A percentile compares a stretch with the other conserved stretches of the same genome.
phyloP scores from a whole-genome alignment of 2,329 filamentous ascomycete genomes.

The Pseudocercospora musae region DNA sequence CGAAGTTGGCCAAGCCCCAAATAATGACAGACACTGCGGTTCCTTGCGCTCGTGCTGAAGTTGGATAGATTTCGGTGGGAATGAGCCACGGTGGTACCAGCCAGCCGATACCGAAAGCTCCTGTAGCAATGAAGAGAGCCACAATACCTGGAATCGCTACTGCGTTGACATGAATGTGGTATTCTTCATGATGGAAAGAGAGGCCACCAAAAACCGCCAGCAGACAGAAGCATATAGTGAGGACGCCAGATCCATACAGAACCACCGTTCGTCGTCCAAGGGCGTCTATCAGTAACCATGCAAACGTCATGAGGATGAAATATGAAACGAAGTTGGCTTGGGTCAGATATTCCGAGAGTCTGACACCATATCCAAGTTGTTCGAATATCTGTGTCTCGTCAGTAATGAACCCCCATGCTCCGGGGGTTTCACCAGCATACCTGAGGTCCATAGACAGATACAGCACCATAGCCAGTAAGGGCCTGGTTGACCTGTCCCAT shows the following conservation, averaged over 20 bases:
- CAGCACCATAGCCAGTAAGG: slow-evolving; percentile 51
- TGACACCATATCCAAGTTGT: slow-evolving; percentile 55
- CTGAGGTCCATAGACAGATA: slow-evolving; percentile 61
- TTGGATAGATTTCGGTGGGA: slow-evolving; percentile 58
- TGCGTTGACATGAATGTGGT: slow-evolving; percentile 41
- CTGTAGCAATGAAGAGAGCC: slow-evolving; percentile 56
- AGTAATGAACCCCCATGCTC: neutral
- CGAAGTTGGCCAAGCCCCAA: slow-evolving; percentile 59
- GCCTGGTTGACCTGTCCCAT: slow-evolving; percentile 64
- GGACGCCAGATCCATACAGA: slow-evolving; percentile 50
- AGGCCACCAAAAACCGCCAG: slow-evolving; percentile 53
- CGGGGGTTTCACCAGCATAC: neutral
- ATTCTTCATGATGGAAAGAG: slow-evolving; percentile 39
- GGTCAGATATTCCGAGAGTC: slow-evolving; percentile 54
- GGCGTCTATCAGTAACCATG: slow-evolving; percentile 58
- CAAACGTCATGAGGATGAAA: slow-evolving; percentile 59
- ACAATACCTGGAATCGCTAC: slow-evolving; percentile 52
- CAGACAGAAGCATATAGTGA: slow-evolving; percentile 51
- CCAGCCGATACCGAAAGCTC: slow-evolving; percentile 60
- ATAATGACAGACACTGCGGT: slow-evolving; percentile 54
- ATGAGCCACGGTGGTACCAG: slow-evolving; percentile 59
- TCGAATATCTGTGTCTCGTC: slow-evolving; percentile 49
- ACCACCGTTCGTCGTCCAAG: slow-evolving; percentile 54
- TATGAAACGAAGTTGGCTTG: slow-evolving; percentile 61
- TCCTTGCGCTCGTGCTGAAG: slow-evolving; percentile 53